A percentile compares a stretch with the other conserved stretches of the same genome.
These are phyloP conservation scores for Stagonosporopsis cucurbitacearum DNA, from an alignment of 2,329 filamentous ascomycete species.

Conservation along the genomic window DNA sequence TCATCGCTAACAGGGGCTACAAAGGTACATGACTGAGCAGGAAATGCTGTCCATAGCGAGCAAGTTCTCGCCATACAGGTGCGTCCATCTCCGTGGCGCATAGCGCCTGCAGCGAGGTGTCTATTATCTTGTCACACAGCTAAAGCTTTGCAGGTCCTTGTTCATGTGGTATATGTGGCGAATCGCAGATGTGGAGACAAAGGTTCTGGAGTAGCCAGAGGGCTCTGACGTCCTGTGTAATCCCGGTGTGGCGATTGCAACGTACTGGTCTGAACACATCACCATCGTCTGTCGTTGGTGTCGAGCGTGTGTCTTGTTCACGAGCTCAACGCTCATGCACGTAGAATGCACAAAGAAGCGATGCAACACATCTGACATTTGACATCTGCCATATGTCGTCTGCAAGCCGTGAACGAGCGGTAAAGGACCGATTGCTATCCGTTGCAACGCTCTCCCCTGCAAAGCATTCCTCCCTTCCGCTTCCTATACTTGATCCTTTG, in stretches of 20 bases:
- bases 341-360: slow-evolving; percentile 14
- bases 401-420: slow-evolving; percentile 13
- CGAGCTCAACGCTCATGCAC: not conserved
- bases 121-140: slow-evolving; percentile 4
- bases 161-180: slow-evolving; percentile 99
- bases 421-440: slow-evolving; percentile 5
- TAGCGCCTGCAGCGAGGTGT: not conserved
- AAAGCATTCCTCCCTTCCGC: slow-evolving; percentile 12
- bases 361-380: slow-evolving; percentile 23
- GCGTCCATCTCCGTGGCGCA: slow-evolving; percentile 37
- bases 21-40: slow-evolving; percentile 82
- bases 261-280: not conserved
- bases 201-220: slow-evolving; percentile 50
- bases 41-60: slow-evolving; percentile 88
- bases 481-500: not conserved
- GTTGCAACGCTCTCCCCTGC: slow-evolving; percentile 13
- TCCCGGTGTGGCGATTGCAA: not conserved
- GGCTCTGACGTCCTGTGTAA: not conserved
- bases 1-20: not conserved
- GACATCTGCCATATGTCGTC: slow-evolving; percentile 8
- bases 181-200: slow-evolving; percentile 77
- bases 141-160: slow-evolving; percentile 65
- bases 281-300: not conserved
- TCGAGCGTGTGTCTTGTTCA: not conserved
- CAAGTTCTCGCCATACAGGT: slow-evolving; percentile 81